These are phyloP conservation scores for Fusarium armeniacum DNA, from an alignment of 2,329 filamentous ascomycete genomes.

Conservation along the genomic window DNA sequence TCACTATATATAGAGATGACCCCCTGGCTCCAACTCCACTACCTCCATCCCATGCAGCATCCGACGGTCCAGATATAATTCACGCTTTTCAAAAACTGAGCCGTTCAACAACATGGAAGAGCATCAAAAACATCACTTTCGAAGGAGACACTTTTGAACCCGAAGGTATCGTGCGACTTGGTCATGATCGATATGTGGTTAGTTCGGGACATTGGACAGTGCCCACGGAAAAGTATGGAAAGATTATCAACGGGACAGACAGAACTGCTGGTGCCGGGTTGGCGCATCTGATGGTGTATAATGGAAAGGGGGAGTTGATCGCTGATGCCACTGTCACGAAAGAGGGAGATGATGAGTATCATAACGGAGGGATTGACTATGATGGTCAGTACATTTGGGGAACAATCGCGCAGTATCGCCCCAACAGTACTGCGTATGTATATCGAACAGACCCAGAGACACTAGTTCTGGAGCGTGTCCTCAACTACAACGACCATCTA, in stretches of 20 bases:
- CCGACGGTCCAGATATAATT: slow-evolving; percentile 56
- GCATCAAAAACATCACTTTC: slow-evolving; percentile 58
- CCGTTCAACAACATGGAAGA: slow-evolving; percentile 59
- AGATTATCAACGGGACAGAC: slow-evolving; percentile 67
- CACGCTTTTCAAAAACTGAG: slow-evolving; percentile 54
- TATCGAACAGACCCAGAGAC: slow-evolving; percentile 57
- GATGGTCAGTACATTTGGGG: slow-evolving; percentile 64
- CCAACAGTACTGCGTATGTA: slow-evolving; percentile 61
- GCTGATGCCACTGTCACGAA: slow-evolving; percentile 61
- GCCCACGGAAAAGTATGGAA: slow-evolving; percentile 56
- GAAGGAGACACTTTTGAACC: slow-evolving; percentile 64
- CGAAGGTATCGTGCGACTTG: slow-evolving; percentile 62
- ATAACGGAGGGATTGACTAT: slow-evolving; percentile 64
- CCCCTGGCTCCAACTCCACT: slow-evolving; percentile 54
- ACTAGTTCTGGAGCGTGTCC: slow-evolving; percentile 54
- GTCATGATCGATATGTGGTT: slow-evolving; percentile 60
- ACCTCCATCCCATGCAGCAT: slow-evolving; percentile 54
- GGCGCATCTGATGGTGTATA: slow-evolving; percentile 61
- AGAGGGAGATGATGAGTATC: slow-evolving; percentile 58
- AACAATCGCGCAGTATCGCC: slow-evolving; percentile 62
- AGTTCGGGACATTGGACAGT: slow-evolving; percentile 61
- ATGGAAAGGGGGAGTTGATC: slow-evolving; percentile 58
- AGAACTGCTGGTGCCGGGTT: slow-evolving; percentile 60
- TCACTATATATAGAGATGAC: slow-evolving; percentile 52
- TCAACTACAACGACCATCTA: slow-evolving; percentile 59